Evolutionary conservation across 2,329 filamentous ascomycete genomes (phyloP), one percentile per base, ranked within the genome.

Genomic region (Metarhizium rileyi): DNA sequence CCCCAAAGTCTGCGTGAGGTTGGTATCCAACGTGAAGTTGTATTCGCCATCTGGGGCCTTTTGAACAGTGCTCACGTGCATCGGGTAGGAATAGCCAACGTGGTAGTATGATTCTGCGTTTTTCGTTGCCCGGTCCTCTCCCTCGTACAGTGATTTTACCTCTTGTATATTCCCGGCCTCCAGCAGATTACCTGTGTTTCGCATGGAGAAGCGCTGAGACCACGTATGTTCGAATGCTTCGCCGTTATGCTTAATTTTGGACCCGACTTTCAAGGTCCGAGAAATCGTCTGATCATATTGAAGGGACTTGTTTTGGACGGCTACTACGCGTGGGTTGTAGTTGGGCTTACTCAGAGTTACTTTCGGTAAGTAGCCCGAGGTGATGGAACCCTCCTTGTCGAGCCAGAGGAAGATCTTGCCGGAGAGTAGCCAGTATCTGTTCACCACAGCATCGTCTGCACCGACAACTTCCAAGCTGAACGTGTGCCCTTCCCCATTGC

Each of bases 391-490:
- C 6, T 63, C 61, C 2, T 67, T 61, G 56, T 84, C 81, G 0
- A 84, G 71, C 80, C 86, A 93, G n/a, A 90, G 57, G 61, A 93
- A 91, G 10, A 91, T 72, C 64, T 90, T 93, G 36, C 86, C 87
- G 0, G 83, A 85, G 3, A 93, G 76, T 16, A 85, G 76, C 88
- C 87, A 93, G 59, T 80, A 49, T 8, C 35, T 46, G 6, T 48
- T 43, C 16, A 50, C 55, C 5, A 80, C 48, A 74, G 22, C 75
- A 54, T 87, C 79, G 43, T 80, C 66, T 8, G 90, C 68, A 0
- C 86, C 86, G 0, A 75, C 74, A 4, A 93, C 75, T 20, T 74
- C 70, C 46, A 94, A 81, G 48, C 79, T 75, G 59, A 91, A 87
- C 0, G 69, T 80, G 62, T 91, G 86, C 6, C 71, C 56, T 2